Conservation (phyloP, 2,329 filamentous ascomycete genomes). For the Mariannaea sp. region DNA sequence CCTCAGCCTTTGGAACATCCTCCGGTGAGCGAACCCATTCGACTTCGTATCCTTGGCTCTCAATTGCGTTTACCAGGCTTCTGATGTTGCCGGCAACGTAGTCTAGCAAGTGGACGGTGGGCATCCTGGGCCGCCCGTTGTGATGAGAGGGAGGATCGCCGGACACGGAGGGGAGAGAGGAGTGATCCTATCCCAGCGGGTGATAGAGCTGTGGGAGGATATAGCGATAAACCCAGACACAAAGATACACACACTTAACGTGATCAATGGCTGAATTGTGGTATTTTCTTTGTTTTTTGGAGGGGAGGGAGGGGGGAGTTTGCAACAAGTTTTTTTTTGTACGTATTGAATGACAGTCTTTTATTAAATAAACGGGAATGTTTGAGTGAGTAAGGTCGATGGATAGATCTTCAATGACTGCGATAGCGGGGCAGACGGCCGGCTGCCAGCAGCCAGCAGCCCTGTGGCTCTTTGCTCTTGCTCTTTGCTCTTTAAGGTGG, state of each 20-base stretch:
- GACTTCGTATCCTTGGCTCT: slow-evolving; percentile 90
- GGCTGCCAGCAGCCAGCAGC: slow-evolving; percentile 6
- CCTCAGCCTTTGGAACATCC: slow-evolving; percentile 84
- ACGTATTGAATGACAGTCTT: too few species aligned
- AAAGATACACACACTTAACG: too few species aligned
- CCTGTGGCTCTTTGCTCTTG: too few species aligned
- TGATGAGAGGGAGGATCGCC: slow-evolving; percentile 12
- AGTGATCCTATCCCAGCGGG: too few species aligned
- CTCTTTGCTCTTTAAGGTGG: not conserved
- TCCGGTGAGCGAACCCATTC: slow-evolving; percentile 88
- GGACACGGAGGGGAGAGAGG: not conserved
- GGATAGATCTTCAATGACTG: slow-evolving; percentile 24
- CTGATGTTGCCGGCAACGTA: slow-evolving; percentile 97
- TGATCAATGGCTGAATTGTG: too few species aligned
- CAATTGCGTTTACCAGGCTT: slow-evolving; percentile 95
- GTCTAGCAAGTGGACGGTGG: slow-evolving; percentile 77
- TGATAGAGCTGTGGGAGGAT: not conserved
- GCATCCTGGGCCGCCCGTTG: slow-evolving; percentile 57
- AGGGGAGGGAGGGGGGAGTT: too few species aligned
- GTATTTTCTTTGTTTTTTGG: too few species aligned
- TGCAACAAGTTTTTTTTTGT: too few species aligned
- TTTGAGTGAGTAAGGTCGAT: too few species aligned
- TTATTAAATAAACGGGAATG: too few species aligned
- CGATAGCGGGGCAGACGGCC: slow-evolving; percentile 34
- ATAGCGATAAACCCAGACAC: too few species aligned